phyloP scores from a whole-genome alignment of 2,329 filamentous ascomycete genomes.

The Monosporascus cannonballus region DNA sequence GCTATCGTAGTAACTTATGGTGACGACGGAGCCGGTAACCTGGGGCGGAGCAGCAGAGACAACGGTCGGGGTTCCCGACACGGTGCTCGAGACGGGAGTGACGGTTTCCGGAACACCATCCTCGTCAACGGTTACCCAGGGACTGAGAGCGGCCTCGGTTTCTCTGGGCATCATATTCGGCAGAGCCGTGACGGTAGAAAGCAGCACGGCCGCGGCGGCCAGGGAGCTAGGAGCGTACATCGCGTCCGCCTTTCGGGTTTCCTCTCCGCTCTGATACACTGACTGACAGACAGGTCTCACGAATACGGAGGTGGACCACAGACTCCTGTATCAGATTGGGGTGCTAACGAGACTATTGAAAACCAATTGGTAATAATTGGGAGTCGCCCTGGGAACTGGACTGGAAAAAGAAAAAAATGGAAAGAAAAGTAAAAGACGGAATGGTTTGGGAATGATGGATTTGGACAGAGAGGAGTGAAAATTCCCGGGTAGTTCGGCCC shows the following conservation, averaged over 20 bases:
- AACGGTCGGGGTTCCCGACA: conserved; percentile 38
- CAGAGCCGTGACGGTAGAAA: conserved; percentile 16
- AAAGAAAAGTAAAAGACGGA: too few species aligned
- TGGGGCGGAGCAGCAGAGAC: conserved; percentile 36
- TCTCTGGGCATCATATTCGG: conserved; percentile 18
- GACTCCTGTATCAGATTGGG: too few species aligned
- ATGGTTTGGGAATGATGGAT: too few species aligned
- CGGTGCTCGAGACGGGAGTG: conserved; percentile 42
- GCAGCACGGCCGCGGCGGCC: conserved; percentile 16
- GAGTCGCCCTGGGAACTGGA: too few species aligned
- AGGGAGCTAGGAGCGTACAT: conserved; percentile 16
- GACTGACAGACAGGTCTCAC: too few species aligned
- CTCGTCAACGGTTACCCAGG: conserved; percentile 47
- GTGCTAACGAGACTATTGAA: too few species aligned
- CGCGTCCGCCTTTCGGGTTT: background rate
- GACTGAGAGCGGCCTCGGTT: conserved; percentile 31
- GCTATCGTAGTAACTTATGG: conserved; percentile 23
- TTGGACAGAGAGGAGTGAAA: too few species aligned
- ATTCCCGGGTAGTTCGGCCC: too few species aligned
- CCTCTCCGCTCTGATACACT: background rate
- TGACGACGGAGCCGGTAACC: conserved; percentile 31
- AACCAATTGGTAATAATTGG: too few species aligned
- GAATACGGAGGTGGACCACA: too few species aligned
- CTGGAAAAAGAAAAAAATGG: too few species aligned
- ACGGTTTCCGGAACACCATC: conserved; percentile 41